Conservation (phyloP, 371 early-diverging fungal genomes). For the Rhizopus delemar region DNA sequence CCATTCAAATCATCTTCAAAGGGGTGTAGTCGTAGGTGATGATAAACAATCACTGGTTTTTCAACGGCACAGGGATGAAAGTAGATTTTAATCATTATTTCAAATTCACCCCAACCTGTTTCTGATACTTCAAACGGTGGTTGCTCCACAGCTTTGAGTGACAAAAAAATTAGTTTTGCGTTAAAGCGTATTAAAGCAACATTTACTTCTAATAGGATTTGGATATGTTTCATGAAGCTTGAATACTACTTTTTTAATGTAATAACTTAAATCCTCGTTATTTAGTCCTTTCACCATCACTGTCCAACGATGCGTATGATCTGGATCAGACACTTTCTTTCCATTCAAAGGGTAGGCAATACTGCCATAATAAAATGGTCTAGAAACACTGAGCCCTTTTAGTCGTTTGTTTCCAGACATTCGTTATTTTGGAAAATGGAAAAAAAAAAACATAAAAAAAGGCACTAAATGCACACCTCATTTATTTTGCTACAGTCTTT, state of each 20-base stretch:
- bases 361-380: slow-evolving; percentile 79
- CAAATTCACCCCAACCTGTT: slow-evolving; percentile 99
- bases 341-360: slow-evolving; percentile 67
- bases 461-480: not conserved
- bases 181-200: not conserved
- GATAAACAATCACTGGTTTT: slow-evolving; percentile 80
- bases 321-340: slow-evolving; percentile 64
- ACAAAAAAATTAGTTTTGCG: not conserved
- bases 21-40: slow-evolving; percentile 82
- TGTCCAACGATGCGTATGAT: slow-evolving; percentile 86
- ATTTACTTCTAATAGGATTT: slow-evolving; percentile 76
- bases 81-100: slow-evolving; percentile 88
- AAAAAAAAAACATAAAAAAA: slow-evolving; percentile 6
- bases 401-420: slow-evolving; percentile 51
- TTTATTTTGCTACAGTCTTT: slow-evolving; percentile 15
- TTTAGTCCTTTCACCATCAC: slow-evolving; percentile 86
- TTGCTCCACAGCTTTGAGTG: slow-evolving; percentile 64
- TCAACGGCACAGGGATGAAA: slow-evolving; percentile 78
- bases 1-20: slow-evolving; percentile 68
- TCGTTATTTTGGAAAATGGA: slow-evolving; percentile 4
- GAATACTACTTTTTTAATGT: slow-evolving; percentile 89
- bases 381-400: slow-evolving; percentile 69
- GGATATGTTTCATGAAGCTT: slow-evolving; percentile 96
- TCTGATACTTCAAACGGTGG: slow-evolving; percentile 93
- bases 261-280: slow-evolving; percentile 82